phyloP scores from a whole-genome alignment of 768 basidiomycete species.

The Amanita inopinata region DNA sequence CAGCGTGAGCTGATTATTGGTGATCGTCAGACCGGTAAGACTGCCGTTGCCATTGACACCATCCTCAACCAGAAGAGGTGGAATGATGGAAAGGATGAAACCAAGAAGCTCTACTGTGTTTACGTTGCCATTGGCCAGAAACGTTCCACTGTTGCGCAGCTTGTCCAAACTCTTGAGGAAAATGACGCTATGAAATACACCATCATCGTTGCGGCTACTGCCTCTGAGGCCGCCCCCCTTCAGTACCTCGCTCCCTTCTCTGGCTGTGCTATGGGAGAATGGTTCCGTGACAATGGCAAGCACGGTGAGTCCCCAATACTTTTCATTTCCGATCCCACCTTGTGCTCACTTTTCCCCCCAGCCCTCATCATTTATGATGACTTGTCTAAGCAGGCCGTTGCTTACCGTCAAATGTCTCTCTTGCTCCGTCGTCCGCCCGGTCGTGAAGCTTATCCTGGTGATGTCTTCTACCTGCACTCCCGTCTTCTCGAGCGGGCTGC shows the following conservation, averaged over 20 bases:
- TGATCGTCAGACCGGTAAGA: conserved; percentile 99
- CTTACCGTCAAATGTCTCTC: conserved; percentile 99
- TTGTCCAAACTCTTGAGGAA: conserved; percentile 99
- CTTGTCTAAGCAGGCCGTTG: conserved; percentile 99
- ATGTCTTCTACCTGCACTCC: conserved; percentile 99
- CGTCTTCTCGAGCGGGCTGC: conserved; percentile 99
- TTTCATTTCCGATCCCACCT: background rate
- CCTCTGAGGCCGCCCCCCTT: conserved; percentile 97
- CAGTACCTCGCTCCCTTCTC: conserved; percentile 99
- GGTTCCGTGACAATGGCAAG: conserved; percentile 99
- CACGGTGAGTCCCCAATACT: conserved; percentile 53
- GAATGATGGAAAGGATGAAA: conserved; percentile 97
- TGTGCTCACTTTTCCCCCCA: conserved; percentile 19
- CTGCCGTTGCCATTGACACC: conserved; percentile 98
- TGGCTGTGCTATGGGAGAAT: conserved; percentile 99
- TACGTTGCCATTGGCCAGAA: conserved; percentile 99
- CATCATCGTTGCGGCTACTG: conserved; percentile 98
- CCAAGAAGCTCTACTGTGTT: conserved; percentile 99
- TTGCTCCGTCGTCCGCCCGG: conserved; percentile 99
- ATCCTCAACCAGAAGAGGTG: conserved; percentile 99
- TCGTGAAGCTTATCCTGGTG: conserved; percentile 99
- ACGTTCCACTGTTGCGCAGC: conserved; percentile 98
- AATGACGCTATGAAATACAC: conserved; percentile 99
- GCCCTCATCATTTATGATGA: conserved; percentile 99
- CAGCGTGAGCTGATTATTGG: conserved; percentile 99